Evolutionary conservation across 2,329 filamentous ascomycete species (phyloP).

Genomic region (Bipolaris cookei): DNA sequence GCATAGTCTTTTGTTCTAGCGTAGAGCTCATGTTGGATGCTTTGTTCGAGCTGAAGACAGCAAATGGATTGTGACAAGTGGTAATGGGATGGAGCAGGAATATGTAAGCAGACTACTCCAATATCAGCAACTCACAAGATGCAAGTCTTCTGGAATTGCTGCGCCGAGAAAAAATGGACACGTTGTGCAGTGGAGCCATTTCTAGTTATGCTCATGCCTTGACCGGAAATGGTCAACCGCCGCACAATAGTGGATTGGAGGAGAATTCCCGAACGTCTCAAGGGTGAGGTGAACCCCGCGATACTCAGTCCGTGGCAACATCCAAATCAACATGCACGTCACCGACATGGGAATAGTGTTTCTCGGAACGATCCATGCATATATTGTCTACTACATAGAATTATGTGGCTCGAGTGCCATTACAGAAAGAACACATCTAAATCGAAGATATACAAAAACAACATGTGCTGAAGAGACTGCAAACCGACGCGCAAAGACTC

Average conservation of each 20-base stretch:
- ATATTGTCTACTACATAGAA: slow-evolving; percentile 7
- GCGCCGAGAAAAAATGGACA: slow-evolving; percentile 1
- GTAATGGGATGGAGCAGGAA: neutral
- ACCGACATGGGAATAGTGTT: neutral
- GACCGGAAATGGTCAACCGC: slow-evolving; percentile 20
- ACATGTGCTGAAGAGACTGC: slow-evolving; percentile 7
- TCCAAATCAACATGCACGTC: neutral
- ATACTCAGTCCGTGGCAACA: neutral
- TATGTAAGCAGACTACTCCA: neutral
- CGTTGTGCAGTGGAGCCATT: slow-evolving; percentile 5
- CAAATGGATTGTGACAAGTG: neutral
- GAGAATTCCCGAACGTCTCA: slow-evolving; percentile 17
- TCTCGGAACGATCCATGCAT: neutral
- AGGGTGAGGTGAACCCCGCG: slow-evolving; percentile 3
- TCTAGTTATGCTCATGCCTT: slow-evolving; percentile 4
- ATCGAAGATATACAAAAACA: slow-evolving; percentile 10
- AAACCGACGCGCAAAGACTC: slow-evolving; percentile 4
- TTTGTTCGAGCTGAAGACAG: neutral
- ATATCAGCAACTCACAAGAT: neutral
- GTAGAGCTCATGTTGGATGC: slow-evolving; percentile 21
- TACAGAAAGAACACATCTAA: slow-evolving; percentile 1
- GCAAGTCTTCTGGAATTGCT: neutral
- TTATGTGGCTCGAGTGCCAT: neutral
- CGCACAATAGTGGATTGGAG: slow-evolving; percentile 10
- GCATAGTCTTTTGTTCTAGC: slow-evolving; percentile 31